Evolutionary conservation across 1,284 basidiomycete genomes (phyloP), one percentile per base, ranked within the genome.

Genomic region (Melampsora allii-populina): DNA sequence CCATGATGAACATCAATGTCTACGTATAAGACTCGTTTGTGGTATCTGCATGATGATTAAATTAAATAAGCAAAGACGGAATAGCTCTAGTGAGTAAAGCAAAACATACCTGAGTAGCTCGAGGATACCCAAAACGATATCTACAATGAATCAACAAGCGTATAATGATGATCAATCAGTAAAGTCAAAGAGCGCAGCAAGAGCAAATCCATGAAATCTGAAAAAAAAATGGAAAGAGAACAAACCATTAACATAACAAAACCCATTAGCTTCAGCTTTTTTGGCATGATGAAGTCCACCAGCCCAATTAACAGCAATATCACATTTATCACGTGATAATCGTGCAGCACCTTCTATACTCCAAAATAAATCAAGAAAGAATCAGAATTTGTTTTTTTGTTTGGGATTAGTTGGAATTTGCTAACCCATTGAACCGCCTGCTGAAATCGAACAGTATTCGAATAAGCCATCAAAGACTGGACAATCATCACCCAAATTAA

Each of bases 1-100:
- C 96, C 96, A 78, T 99, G 96, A 82, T 99, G 96, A 0, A 97
- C 92, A 80, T 99, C 96, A 76, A 98, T 96, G 80, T 99, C 96
- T 79, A 99, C 94, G 83, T 99, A 99, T 33, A 99, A 85, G 5
- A 99, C 96, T 46, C 96, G 87, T 24, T 88, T 87, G 80, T 98
- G 94, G 82, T 98, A 98, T 77, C 94, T 90, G 58, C 24, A 27
- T 2, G 46, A 36, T 24, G 42, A 56, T 29, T 7, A 56, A 10
- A 10, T 29, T 10, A 10, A 2, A 29, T 24, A 7, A 24, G 21
- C 21, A 56, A 56, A 12, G 7, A 14, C 27, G 75, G 14, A 75
- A 46, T 75, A 59, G 19, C 39, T 24, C 76, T 56, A 21, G 39
- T 59, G 19, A 39, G 59, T 53, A 5, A 39, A 9, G 29, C 77